A percentile compares a stretch with the other conserved stretches of the same genome.
Conservation (phyloP, 441 rosid species). For the Euphorbia celastroides region DNA sequence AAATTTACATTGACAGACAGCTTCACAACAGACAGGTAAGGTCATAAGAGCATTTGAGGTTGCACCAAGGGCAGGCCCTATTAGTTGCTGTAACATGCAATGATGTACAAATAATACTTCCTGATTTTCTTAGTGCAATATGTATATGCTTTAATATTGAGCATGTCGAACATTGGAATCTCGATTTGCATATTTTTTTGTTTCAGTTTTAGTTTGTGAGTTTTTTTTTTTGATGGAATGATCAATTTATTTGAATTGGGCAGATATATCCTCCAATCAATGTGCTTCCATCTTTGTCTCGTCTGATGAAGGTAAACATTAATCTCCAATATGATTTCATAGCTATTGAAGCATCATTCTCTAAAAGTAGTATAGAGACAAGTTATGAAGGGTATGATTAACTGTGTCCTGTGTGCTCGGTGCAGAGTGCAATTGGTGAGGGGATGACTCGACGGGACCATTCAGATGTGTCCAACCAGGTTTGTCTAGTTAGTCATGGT, state of each 20-base stretch:
- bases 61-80: no score
- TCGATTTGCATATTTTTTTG: background rate
- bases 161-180: constrained; percentile 4
- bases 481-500: constrained; percentile 9
- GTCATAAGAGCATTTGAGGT: background rate
- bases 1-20: constrained; percentile 95
- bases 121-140: background rate
- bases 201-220: background rate
- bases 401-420: background rate
- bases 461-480: constrained; percentile 99
- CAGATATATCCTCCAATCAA: constrained; percentile 99
- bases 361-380: background rate
- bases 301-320: constrained; percentile 70
- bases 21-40: constrained; percentile 86
- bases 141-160: no score
- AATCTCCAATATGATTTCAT: background rate
- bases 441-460: constrained; percentile 99
- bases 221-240: background rate
- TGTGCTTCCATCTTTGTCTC: constrained; percentile 99
- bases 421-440: constrained; percentile 99
- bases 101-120: background rate
- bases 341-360: background rate
- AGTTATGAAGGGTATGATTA: background rate
- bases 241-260: background rate
- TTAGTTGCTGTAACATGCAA: background rate